These are phyloP conservation scores for Lactarius pseudohatsudake DNA, from an alignment of 768 basidiomycete species.

Conservation along the genomic window DNA sequence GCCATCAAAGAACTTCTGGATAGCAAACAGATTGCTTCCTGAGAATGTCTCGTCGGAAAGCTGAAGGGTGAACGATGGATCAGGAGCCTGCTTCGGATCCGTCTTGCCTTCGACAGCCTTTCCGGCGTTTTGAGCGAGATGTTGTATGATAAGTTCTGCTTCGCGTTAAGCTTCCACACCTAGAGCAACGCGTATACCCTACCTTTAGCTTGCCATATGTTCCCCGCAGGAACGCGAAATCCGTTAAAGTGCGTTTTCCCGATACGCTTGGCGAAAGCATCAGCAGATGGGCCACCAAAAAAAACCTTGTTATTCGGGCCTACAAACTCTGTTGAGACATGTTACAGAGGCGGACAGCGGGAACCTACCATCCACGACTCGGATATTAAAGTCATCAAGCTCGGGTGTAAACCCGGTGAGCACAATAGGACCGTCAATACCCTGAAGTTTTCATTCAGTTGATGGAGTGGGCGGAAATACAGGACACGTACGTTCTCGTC, in stretches of 20 bases:
- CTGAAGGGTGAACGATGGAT: constrained; percentile 77
- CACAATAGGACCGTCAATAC: constrained; percentile 65
- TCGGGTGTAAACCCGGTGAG: constrained; percentile 75
- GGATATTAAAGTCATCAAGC: constrained; percentile 79
- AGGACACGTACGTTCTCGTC: constrained; percentile 61
- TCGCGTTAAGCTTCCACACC: constrained; percentile 1
- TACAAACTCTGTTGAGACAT: constrained; percentile 32
- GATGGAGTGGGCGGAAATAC: constrained; percentile 11
- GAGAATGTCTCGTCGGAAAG: constrained; percentile 72
- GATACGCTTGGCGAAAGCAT: constrained; percentile 56
- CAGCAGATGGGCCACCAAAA: constrained; percentile 53
- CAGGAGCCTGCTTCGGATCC: constrained; percentile 51
- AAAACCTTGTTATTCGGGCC: constrained; percentile 59
- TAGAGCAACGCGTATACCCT: constrained; percentile 14
- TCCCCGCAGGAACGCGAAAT: constrained; percentile 55
- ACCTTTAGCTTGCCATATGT: constrained; percentile 89
- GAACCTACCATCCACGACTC: constrained; percentile 69
- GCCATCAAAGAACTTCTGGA: constrained; percentile 85
- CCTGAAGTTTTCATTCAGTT: constrained; percentile 45
- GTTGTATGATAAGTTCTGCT: constrained; percentile 62
- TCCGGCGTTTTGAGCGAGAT: constrained; percentile 57
- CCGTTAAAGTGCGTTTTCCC: constrained; percentile 75
- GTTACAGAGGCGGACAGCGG: neutral
- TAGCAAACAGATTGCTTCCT: constrained; percentile 78
- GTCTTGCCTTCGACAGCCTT: constrained; percentile 57